These are phyloP conservation scores for Amaranthus palmeri DNA, from an alignment of 148 eudicot species.

Conservation along the genomic window DNA sequence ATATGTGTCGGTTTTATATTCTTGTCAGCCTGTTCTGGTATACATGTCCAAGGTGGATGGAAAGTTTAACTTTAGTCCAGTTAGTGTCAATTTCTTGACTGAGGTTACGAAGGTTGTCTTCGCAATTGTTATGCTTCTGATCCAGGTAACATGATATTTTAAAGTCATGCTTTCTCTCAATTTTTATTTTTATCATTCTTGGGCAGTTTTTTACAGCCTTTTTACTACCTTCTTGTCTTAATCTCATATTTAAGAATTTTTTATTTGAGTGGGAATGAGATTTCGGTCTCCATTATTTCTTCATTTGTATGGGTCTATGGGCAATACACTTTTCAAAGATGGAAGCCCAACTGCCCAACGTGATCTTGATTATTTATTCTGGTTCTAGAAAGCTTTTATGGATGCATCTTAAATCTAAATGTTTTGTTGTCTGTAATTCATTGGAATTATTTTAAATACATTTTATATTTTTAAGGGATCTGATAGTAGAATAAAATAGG, in stretches of 20 bases:
- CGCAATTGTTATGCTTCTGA: conserved; percentile 67
- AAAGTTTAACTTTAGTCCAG: conserved; percentile 67
- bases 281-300: too few relatives aligned
- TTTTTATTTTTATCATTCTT: background rate
- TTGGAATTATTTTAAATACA: too few relatives aligned
- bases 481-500: background rate
- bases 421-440: background rate
- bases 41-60: conserved; percentile 91
- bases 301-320: background rate
- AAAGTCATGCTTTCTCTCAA: too few relatives aligned
- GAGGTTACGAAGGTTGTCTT: conserved; percentile 61
- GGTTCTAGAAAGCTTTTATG: background rate
- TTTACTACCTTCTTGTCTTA: background rate
- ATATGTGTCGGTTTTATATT: conserved; percentile 5
- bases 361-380: conserved; percentile 1
- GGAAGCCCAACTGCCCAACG: background rate
- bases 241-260: background rate
- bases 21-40: conserved; percentile 67
- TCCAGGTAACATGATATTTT: conserved; percentile 45
- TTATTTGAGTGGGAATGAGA: background rate
- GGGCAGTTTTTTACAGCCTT: background rate
- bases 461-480: too few relatives aligned
- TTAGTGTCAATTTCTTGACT: conserved; percentile 79
- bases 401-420: background rate
- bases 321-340: background rate